Evolutionary conservation across 1,284 basidiomycete species (phyloP).

Genomic region (Boletus holoroseus): DNA sequence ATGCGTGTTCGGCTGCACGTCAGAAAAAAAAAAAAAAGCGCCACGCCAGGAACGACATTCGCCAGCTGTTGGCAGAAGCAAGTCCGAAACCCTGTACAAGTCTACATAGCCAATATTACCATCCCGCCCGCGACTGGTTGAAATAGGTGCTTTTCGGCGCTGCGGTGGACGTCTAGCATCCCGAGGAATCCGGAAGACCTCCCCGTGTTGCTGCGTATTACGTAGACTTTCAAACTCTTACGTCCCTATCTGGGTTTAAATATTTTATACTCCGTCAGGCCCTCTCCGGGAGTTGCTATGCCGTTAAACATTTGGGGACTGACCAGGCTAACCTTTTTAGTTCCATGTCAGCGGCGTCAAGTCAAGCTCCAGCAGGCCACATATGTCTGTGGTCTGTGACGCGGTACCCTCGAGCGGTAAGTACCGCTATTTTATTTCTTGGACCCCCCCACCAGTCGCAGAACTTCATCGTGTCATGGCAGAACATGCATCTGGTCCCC

Average conservation of each 20-base stretch:
- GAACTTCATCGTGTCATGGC: conserved; percentile 14
- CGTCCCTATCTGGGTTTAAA: conserved; percentile 15
- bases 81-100: background rate
- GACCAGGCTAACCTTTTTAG: conserved; percentile 21
- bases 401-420: conserved; percentile 19
- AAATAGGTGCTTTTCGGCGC: background rate
- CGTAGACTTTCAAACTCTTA: background rate
- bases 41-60: conserved; percentile 19
- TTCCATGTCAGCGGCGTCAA: conserved; percentile 32
- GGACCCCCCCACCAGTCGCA: conserved; percentile 7
- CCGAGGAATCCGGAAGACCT: background rate
- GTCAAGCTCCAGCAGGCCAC: conserved; percentile 23
- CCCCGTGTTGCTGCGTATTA: background rate
- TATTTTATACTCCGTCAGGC: conserved; percentile 21
- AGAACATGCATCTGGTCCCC: conserved; percentile 26
- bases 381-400: conserved; percentile 31
- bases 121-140: background rate
- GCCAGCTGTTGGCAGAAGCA: background rate
- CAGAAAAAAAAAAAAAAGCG: conserved; percentile 21
- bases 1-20: conserved; percentile 14
- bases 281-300: conserved; percentile 30
- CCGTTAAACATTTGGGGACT: conserved; percentile 14
- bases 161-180: background rate
- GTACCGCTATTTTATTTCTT: conserved; percentile 12
- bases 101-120: conserved; percentile 1